phyloP scores from a whole-genome alignment of 1,139 yeast species.

The Geotrichum siamense region DNA sequence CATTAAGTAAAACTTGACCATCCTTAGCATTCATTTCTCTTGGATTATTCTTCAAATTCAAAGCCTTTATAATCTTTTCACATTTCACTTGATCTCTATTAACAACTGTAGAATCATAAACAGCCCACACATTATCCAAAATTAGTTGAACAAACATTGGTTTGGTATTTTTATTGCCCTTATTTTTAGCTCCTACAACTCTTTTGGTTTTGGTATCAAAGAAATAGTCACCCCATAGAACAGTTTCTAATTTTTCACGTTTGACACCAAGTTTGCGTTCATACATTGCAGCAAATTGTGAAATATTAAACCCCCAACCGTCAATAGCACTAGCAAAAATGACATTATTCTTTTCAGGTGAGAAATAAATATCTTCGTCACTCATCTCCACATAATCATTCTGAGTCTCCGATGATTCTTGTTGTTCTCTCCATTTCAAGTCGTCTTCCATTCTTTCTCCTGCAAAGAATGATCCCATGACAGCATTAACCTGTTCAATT shows the following conservation, averaged over 20 bases:
- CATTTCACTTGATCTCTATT: constrained; percentile 65
- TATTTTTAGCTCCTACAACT: constrained; percentile 45
- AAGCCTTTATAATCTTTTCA: constrained; percentile 63
- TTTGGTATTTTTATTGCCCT: constrained; percentile 46
- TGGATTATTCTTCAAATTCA: constrained; percentile 62
- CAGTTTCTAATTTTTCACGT: constrained; percentile 67
- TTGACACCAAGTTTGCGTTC: constrained; percentile 82
- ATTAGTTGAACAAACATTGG: constrained; percentile 85
- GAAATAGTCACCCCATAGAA: constrained; percentile 94
- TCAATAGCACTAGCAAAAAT: constrained; percentile 91
- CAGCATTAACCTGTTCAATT: constrained; percentile 91
- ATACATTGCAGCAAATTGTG: constrained; percentile 82
- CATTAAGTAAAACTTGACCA: constrained; percentile 50
- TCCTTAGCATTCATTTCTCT: constrained; percentile 81
- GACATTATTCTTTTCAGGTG: constrained; percentile 86
- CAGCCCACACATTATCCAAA: constrained; percentile 86
- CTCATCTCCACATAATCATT: constrained; percentile 59
- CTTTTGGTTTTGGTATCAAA: constrained; percentile 86
- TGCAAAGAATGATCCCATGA: constrained; percentile 85
- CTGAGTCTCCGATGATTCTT: constrained; percentile 32
- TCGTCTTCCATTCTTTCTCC: constrained; percentile 94
- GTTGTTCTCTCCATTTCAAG: constrained; percentile 66
- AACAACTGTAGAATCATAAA: constrained; percentile 63
- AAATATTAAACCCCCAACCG: constrained; percentile 95
- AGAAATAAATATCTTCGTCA: constrained; percentile 79